phyloP scores from a whole-genome alignment of 805 yeast genomes.

The Spathaspora arborariae region DNA sequence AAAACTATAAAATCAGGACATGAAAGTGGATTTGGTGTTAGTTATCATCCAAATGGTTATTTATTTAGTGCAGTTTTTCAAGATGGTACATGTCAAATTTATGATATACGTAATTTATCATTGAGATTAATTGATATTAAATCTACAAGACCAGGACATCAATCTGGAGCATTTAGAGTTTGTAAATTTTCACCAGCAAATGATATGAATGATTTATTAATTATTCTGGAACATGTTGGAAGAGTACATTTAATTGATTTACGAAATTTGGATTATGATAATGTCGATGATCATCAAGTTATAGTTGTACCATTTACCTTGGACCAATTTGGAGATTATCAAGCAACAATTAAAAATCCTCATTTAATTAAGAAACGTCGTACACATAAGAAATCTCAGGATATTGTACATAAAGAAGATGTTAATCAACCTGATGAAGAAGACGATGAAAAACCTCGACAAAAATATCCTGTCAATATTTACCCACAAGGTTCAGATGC shows the following conservation, averaged over 20 bases:
- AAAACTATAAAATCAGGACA: slow-evolving; percentile 51
- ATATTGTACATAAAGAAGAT: background rate
- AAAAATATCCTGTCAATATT: slow-evolving; percentile 4
- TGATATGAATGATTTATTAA: slow-evolving; percentile 71
- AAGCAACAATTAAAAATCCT: slow-evolving; percentile 4
- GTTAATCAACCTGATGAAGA: background rate
- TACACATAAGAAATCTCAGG: background rate
- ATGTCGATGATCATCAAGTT: slow-evolving; percentile 63
- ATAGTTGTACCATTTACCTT: slow-evolving; percentile 57
- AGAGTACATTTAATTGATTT: slow-evolving; percentile 83
- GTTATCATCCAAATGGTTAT: slow-evolving; percentile 71
- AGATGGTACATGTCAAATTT: slow-evolving; percentile 75
- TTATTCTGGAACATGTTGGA: slow-evolving; percentile 81
- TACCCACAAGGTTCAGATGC: slow-evolving; percentile 6
- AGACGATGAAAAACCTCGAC: slow-evolving; percentile 1
- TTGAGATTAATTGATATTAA: slow-evolving; percentile 51
- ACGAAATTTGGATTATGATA: slow-evolving; percentile 47
- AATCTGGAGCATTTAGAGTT: slow-evolving; percentile 66
- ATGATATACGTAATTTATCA: slow-evolving; percentile 63
- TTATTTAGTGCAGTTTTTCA: slow-evolving; percentile 80
- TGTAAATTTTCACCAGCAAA: slow-evolving; percentile 42
- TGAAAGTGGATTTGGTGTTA: slow-evolving; percentile 81
- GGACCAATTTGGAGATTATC: slow-evolving; percentile 34
- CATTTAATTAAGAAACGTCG: background rate
- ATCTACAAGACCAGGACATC: slow-evolving; percentile 56